These are phyloP conservation scores for Salvia splendens DNA, from an alignment of 257 asterid genomes.

Conservation along the genomic window DNA sequence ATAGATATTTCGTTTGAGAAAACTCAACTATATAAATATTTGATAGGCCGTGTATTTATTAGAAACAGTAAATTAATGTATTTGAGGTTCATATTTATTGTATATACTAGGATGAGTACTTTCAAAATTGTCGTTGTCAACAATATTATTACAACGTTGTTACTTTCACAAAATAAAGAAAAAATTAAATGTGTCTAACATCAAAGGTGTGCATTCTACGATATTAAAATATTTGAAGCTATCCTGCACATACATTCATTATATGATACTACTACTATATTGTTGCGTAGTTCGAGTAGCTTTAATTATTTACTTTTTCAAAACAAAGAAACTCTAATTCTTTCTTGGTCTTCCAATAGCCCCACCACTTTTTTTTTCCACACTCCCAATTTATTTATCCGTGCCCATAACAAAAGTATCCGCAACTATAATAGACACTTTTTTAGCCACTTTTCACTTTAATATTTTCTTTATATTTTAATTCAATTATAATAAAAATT, in stretches of 20 bases:
- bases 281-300: neutral
- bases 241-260: neutral
- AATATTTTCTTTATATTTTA: too few species aligned
- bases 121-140: slow-evolving; percentile 10
- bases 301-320: neutral
- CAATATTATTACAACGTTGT: neutral
- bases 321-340: neutral
- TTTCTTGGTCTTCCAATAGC: neutral
- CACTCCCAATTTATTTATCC: too few species aligned
- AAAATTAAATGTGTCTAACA: slow-evolving; percentile 2
- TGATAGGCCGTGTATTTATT: neutral
- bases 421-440: too few species aligned
- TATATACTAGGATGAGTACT: slow-evolving; percentile 12
- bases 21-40: too few species aligned
- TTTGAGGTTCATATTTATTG: neutral
- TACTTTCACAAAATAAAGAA: neutral
- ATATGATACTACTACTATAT: neutral
- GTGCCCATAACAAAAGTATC: too few species aligned
- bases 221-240: neutral
- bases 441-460: too few species aligned
- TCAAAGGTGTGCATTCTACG: neutral
- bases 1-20: too few species aligned
- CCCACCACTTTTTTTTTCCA: too few species aligned
- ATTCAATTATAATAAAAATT: too few species aligned
- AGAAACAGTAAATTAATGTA: neutral